Base-by-base conservation (phyloP, 345 rosid species). In the Hypericum androsaemum region DNA sequence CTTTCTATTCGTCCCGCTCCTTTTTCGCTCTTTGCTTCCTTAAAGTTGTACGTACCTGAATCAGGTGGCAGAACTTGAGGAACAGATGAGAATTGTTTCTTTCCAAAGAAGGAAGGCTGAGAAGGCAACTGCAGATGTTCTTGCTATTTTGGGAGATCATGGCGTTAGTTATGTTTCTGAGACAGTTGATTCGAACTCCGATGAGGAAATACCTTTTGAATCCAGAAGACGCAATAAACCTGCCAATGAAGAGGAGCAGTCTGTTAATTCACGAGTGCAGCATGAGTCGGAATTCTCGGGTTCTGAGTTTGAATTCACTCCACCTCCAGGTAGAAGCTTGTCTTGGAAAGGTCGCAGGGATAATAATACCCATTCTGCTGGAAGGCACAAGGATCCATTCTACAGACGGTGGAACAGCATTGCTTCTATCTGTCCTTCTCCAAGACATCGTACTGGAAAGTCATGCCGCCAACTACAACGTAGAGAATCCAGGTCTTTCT, bases 41-140 rank as follows among this genome's bases (percentile, higher is more conserved):
- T 38, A 39, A 39, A 53, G 53, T 59, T 66, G n/a, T n/a, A n/a
- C n/a, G 39, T 46, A 7, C 50, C 45, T 43, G 44, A 43, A 68
- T 43, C 60, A 87, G 98, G 89, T 83, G 36, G 78, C 70, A 5
- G 96, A 81, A 65, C 74, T 92, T 52, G 96, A 88, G 68, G 85
- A 88, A 71, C 94, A 83, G 55, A 74, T 92, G 17, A 81, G 71
- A 74, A 62, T 81, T 45, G 96, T 85, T 32, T 71, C 88, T 47
- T 62, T 81, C 64, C 98, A 83, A 62, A 84, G 98, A 71, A 75
- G 68, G 70, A 92, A 75, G 65, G 96, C 98, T 7, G 96, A 92
- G 75, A 81, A 77, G 64, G 96, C 96, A 47, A 81, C 94, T 12
- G 86, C 62, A 58, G 86, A 83, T 64, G 89, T 92, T 57, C 94